Percentiles rank a stretch among this genome's conserved stretches.
These are phyloP conservation scores for Solanum sejunctum DNA, from an alignment of 257 asterid species.

Conservation along the genomic window DNA sequence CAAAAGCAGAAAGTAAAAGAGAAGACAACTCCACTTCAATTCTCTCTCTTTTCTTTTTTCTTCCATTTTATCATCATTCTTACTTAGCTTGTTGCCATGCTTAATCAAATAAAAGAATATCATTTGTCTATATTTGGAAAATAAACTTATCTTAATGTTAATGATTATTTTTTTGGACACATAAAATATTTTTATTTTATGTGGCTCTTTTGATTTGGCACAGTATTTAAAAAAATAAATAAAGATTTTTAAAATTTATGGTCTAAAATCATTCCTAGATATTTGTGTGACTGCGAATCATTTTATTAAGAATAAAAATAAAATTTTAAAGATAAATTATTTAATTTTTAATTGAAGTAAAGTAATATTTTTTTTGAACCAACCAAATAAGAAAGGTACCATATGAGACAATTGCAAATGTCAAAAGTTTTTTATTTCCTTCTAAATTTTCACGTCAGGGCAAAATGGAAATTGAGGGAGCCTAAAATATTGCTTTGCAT, in stretches of 20 bases:
- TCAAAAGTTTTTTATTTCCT: background rate
- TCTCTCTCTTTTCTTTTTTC: background rate
- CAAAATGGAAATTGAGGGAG: background rate
- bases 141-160: background rate
- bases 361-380: too few species aligned
- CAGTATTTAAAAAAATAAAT: too few species aligned
- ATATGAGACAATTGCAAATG: background rate
- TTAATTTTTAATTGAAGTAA: background rate
- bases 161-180: slow-evolving; percentile 12
- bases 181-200: slow-evolving; percentile 1
- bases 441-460: background rate
- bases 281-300: too few species aligned
- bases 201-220: too few species aligned
- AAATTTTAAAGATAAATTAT: background rate
- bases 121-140: too few species aligned
- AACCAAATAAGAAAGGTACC: too few species aligned
- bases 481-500: background rate
- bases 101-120: slow-evolving; percentile 27
- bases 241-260: too few species aligned
- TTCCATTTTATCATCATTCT: background rate
- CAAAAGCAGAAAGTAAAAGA: slow-evolving; percentile 23
- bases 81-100: background rate
- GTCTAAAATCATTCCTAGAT: too few species aligned
- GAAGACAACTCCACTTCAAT: slow-evolving; percentile 23
- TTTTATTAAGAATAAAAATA: too few species aligned